These are phyloP conservation scores for Chloris gayana DNA, from an alignment of 176 grass and related monocot genomes.

Conservation along the genomic window DNA sequence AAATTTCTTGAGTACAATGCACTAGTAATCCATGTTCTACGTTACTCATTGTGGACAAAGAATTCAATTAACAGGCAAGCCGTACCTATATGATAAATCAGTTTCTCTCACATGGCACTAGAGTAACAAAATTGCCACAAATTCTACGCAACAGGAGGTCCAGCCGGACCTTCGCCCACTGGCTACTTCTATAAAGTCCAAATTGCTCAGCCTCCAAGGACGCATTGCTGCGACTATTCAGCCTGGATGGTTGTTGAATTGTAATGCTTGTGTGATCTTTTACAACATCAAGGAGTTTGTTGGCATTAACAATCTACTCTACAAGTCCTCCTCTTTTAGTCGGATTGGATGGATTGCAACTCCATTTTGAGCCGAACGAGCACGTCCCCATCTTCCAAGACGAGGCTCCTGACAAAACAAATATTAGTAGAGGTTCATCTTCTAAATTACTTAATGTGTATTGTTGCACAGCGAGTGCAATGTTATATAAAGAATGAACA, in stretches of 20 bases:
- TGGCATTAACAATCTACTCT: slow-evolving; percentile 11
- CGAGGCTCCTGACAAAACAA: slow-evolving; percentile 69
- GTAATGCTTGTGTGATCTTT: neutral
- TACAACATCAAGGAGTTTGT: neutral
- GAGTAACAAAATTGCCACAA: slow-evolving; percentile 36
- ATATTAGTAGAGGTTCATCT: neutral
- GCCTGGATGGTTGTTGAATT: neutral
- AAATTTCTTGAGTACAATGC: neutral
- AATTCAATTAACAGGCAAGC: neutral
- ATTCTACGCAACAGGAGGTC: neutral
- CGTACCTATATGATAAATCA: slow-evolving; percentile 8
- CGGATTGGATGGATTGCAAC: slow-evolving; percentile 68
- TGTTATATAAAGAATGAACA: neutral
- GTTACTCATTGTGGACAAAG: neutral
- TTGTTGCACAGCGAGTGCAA: neutral
- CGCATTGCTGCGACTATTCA: neutral
- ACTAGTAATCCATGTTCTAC: too few relatives aligned
- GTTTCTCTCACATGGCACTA: slow-evolving; percentile 24
- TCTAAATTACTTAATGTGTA: neutral
- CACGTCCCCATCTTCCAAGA: slow-evolving; percentile 69
- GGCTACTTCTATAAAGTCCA: neutral
- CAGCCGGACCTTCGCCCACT: neutral
- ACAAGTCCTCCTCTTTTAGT: slow-evolving; percentile 54
- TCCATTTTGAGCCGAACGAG: slow-evolving; percentile 64
- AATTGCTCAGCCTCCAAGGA: slow-evolving; percentile 12